These are phyloP conservation scores for Colletotrichum noveboracense DNA, from an alignment of 2,329 filamentous ascomycete species.

Conservation along the genomic window DNA sequence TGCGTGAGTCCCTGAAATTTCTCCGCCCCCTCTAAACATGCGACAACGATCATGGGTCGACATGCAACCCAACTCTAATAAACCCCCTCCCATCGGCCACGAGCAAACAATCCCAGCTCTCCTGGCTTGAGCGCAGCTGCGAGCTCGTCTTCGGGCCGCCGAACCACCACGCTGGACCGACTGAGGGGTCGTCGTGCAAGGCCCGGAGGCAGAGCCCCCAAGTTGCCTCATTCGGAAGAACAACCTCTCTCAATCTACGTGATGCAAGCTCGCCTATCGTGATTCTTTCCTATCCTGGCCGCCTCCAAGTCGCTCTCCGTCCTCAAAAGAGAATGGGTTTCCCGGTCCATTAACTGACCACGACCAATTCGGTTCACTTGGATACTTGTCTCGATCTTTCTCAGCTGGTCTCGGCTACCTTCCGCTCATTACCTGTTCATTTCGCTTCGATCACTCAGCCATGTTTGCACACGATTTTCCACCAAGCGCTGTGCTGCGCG, in stretches of 20 bases:
- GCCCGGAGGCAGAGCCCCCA: neutral
- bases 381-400: neutral
- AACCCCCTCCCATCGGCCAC: neutral
- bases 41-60: neutral
- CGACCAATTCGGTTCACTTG: neutral
- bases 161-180: neutral
- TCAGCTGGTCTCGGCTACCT: neutral
- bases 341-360: neutral
- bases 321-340: neutral
- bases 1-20: neutral
- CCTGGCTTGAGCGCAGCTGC: neutral
- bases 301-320: neutral
- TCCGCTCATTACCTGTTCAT: neutral
- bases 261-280: neutral
- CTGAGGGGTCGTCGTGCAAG: neutral
- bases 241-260: neutral
- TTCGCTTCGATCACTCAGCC: neutral
- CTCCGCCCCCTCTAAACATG: neutral
- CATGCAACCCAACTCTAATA: neutral
- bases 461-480: neutral
- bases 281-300: neutral
- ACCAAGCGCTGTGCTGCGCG: neutral
- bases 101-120: neutral
- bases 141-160: neutral
- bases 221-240: conserved; percentile 1